phyloP scores from a whole-genome alignment of 1,284 basidiomycete genomes.

The Microbotryum saponariae region DNA sequence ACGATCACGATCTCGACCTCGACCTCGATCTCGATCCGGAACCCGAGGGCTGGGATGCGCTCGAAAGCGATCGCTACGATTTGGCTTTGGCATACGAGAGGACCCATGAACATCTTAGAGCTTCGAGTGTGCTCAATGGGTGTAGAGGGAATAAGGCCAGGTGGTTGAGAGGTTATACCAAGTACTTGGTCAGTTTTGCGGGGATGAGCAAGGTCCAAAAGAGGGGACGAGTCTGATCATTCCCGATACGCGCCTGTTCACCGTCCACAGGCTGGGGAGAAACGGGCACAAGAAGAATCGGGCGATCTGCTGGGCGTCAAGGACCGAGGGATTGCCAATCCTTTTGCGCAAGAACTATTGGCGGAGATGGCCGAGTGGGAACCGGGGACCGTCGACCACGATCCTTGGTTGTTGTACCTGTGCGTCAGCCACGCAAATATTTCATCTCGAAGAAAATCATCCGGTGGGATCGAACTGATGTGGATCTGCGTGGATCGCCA shows the following conservation, averaged over 20 bases:
- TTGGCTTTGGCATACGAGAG: conserved; percentile 71
- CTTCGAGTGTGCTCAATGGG: conserved; percentile 55
- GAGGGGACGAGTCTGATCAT: not conserved
- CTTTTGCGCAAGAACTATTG: conserved; percentile 52
- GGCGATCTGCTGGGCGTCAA: conserved; percentile 29
- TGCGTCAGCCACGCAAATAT: conserved; percentile 43
- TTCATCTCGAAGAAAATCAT: not conserved
- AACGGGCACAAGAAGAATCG: conserved; percentile 31
- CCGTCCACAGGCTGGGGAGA: conserved; percentile 32
- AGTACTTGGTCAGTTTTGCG: conserved; percentile 62
- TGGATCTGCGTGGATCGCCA: conserved; percentile 8
- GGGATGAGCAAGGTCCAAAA: conserved; percentile 19
- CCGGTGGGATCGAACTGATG: too few relatives aligned
- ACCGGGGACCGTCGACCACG: conserved; percentile 43
- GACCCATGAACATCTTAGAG: conserved; percentile 69
- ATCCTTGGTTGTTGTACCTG: conserved; percentile 83
- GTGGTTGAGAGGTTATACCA: conserved; percentile 73
- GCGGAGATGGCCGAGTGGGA: conserved; percentile 49
- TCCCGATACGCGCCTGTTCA: not conserved
- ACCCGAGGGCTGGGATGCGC: conserved; percentile 27
- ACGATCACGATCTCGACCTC: not conserved
- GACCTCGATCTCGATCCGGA: not conserved
- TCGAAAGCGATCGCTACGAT: conserved; percentile 50
- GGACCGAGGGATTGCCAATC: conserved; percentile 17
- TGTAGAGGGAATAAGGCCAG: conserved; percentile 62